These are phyloP conservation scores for Trametes sp. DNA, from an alignment of 1,284 basidiomycete species.

Conservation along the genomic window DNA sequence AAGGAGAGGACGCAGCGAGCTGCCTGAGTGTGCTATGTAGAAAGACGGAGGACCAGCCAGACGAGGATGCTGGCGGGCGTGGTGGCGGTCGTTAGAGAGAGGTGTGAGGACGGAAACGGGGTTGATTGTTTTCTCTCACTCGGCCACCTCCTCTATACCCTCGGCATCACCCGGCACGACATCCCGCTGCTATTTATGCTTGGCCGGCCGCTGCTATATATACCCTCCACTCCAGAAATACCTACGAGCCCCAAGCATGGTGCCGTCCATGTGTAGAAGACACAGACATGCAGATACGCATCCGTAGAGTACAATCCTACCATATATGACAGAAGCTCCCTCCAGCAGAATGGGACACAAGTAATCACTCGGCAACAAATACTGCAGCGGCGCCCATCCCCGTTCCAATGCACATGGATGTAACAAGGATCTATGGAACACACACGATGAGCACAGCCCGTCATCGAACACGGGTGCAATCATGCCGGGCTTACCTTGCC, in stretches of 20 bases:
- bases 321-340: not conserved
- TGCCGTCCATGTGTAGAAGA: not conserved
- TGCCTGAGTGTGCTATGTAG: constrained; percentile 22
- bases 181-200: constrained; percentile 14
- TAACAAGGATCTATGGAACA: constrained; percentile 66
- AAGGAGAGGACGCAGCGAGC: constrained; percentile 42
- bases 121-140: constrained; percentile 22
- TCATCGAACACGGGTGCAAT: constrained; percentile 4
- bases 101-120: constrained; percentile 12
- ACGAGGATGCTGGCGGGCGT: constrained; percentile 18
- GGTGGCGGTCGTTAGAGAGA: constrained; percentile 29
- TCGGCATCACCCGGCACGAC: constrained; percentile 29
- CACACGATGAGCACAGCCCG: constrained; percentile 10
- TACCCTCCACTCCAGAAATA: not conserved
- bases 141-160: constrained; percentile 15
- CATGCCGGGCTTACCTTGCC: constrained; percentile 65
- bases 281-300: not conserved
- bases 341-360: not conserved
- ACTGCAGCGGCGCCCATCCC: constrained; percentile 81
- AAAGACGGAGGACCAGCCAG: constrained; percentile 19
- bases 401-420: constrained; percentile 89
- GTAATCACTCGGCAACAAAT: constrained; percentile 41
- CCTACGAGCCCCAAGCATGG: not conserved
- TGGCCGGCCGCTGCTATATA: not conserved
- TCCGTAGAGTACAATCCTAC: not conserved